A percentile compares a stretch with the other conserved stretches of the same genome.
phyloP scores from a whole-genome alignment of 768 basidiomycete genomes.

The Russula brevipes region DNA sequence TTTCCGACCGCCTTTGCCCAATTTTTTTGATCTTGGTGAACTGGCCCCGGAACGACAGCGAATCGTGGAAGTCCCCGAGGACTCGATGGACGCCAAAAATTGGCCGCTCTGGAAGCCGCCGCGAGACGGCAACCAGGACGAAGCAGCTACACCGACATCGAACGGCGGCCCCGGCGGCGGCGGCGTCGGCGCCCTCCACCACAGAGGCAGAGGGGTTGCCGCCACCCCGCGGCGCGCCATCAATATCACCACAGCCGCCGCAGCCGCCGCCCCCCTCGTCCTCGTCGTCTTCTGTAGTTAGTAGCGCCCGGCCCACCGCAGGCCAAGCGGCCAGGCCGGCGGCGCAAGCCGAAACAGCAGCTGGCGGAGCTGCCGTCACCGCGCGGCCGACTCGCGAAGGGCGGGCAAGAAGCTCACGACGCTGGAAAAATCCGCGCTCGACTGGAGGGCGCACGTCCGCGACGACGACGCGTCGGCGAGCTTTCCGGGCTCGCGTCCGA shows the following conservation, averaged over 20 bases:
- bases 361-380: conserved; percentile 49
- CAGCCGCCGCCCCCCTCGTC: too few species aligned
- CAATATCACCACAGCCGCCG: too few species aligned
- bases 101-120: conserved; percentile 57
- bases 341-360: conserved; percentile 58
- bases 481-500: conserved; percentile 52
- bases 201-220: conserved; percentile 11
- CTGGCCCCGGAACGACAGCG: conserved; percentile 38
- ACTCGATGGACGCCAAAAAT: conserved; percentile 67
- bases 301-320: background rate
- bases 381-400: conserved; percentile 38
- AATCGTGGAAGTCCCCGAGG: conserved; percentile 69
- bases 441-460: conserved; percentile 66
- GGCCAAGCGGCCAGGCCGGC: conserved; percentile 53
- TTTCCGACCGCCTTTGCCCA: background rate
- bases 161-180: conserved; percentile 1
- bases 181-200: conserved; percentile 5
- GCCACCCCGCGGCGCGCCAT: background rate
- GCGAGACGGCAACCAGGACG: conserved; percentile 11
- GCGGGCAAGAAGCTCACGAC: conserved; percentile 70
- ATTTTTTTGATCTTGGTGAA: conserved; percentile 18
- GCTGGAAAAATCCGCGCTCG: conserved; percentile 81
- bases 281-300: conserved; percentile 18
- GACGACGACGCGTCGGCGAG: conserved; percentile 32
- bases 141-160: conserved; percentile 15